phyloP scores from a whole-genome alignment of 768 basidiomycete species.

The Boletales sp. region DNA sequence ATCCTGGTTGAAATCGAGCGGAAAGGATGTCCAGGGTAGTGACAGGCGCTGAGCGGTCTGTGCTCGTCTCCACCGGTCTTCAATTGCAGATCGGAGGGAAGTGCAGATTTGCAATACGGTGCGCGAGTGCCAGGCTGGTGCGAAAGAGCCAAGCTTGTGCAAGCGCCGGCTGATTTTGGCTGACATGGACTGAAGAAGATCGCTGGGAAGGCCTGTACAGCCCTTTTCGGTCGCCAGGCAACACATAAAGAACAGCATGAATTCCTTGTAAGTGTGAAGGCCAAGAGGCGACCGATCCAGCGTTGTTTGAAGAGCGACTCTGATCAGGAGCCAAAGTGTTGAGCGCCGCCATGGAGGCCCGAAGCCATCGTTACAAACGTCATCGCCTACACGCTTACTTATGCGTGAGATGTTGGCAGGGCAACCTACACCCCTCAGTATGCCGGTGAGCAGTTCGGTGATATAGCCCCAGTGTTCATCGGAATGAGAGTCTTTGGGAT shows the following conservation, averaged over 20 bases:
- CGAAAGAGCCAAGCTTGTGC: conserved; percentile 31
- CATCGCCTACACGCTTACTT: conserved; percentile 44
- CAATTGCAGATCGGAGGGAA: conserved; percentile 19
- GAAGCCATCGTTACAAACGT: conserved; percentile 40
- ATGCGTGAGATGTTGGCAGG: conserved; percentile 31
- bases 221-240: conserved; percentile 7
- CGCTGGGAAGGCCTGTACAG: conserved; percentile 17
- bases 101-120: conserved; percentile 5
- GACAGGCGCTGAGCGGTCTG: conserved; percentile 25
- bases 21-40: conserved; percentile 27
- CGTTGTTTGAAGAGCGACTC: conserved; percentile 43
- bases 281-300: conserved; percentile 16
- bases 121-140: conserved; percentile 14
- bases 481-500: conserved; percentile 35
- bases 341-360: conserved; percentile 47
- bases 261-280: conserved; percentile 27
- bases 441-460: conserved; percentile 45
- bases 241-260: conserved; percentile 31
- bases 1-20: conserved; percentile 28
- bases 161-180: conserved; percentile 37
- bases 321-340: conserved; percentile 46
- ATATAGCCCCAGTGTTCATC: conserved; percentile 42
- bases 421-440: conserved; percentile 37
- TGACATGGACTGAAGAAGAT: conserved; percentile 35
- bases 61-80: conserved; percentile 34